A percentile compares a stretch with the other conserved stretches of the same genome.
Conservation (phyloP, 805 yeast species). For the Ogataea glucozyma region DNA sequence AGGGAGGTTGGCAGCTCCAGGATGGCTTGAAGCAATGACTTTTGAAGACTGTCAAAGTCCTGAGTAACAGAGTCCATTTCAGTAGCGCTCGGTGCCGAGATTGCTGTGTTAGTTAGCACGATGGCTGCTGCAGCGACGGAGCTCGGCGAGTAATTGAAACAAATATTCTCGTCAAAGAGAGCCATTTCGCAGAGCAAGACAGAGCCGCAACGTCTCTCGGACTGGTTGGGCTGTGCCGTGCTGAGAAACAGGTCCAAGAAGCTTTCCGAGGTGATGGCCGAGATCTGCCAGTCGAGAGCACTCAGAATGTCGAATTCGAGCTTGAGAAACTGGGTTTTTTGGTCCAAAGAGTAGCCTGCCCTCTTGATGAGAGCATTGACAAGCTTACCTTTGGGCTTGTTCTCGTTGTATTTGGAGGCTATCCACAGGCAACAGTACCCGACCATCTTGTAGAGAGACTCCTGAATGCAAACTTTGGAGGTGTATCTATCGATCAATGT, state of each 20-base stretch:
- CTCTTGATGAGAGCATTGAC: conserved; percentile 32
- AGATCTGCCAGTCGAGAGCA: conserved; percentile 63
- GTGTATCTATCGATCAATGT: conserved; percentile 42
- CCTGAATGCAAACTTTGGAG: conserved; percentile 35
- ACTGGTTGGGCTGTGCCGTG: conserved; percentile 35
- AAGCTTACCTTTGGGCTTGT: conserved; percentile 52
- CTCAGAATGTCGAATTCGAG: conserved; percentile 70
- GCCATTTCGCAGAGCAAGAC: conserved; percentile 65
- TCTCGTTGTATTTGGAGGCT: conserved; percentile 46
- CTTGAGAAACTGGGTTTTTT: conserved; percentile 45
- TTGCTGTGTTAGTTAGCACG: conserved; percentile 46
- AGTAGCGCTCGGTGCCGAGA: conserved; percentile 34
- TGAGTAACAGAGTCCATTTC: conserved; percentile 33
- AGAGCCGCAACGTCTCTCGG: conserved; percentile 56
- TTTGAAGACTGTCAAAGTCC: conserved; percentile 35
- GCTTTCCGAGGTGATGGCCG: conserved; percentile 61
- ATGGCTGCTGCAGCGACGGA: conserved; percentile 54
- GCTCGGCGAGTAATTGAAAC: conserved; percentile 48
- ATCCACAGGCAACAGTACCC: conserved; percentile 50
- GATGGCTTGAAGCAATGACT: conserved; percentile 26
- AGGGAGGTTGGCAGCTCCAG: conserved; percentile 28
- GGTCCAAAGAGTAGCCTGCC: conserved; percentile 31
- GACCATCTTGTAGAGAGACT: conserved; percentile 38
- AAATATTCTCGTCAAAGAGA: conserved; percentile 59
- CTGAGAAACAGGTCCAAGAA: conserved; percentile 57